These are phyloP conservation scores for Termitomyces bulborhizus DNA, from an alignment of 768 basidiomycete genomes.

Conservation along the genomic window DNA sequence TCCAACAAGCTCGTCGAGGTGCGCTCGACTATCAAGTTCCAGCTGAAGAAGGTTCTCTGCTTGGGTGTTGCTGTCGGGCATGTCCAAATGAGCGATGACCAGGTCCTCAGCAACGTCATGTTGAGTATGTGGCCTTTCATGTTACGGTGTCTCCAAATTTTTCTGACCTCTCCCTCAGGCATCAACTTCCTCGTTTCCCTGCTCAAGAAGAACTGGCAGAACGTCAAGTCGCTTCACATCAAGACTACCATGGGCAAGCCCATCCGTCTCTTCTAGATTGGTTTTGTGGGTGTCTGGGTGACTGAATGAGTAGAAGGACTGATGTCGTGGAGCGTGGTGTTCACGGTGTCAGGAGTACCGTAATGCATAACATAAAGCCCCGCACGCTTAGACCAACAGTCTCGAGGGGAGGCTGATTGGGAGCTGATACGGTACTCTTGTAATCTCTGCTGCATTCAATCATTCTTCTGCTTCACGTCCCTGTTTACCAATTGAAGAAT, in stretches of 20 bases:
- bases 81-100: slow-evolving; percentile 95
- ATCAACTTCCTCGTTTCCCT: slow-evolving; percentile 99
- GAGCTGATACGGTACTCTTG: slow-evolving; percentile 60
- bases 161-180: slow-evolving; percentile 37
- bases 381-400: slow-evolving; percentile 99
- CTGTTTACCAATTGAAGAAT: neutral
- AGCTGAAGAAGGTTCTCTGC: slow-evolving; percentile 98
- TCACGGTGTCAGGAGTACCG: slow-evolving; percentile 25
- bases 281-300: neutral
- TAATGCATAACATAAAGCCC: slow-evolving; percentile 93
- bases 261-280: slow-evolving; percentile 78
- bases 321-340: slow-evolving; percentile 11
- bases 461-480: slow-evolving; percentile 2
- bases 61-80: slow-evolving; percentile 98
- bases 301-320: slow-evolving; percentile 6
- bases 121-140: slow-evolving; percentile 51
- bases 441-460: neutral
- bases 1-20: slow-evolving; percentile 89
- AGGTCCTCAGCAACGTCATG: slow-evolving; percentile 97
- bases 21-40: slow-evolving; percentile 99
- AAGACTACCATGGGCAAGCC: slow-evolving; percentile 99
- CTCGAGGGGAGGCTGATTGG: slow-evolving; percentile 74
- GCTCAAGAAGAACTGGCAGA: slow-evolving; percentile 99
- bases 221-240: slow-evolving; percentile 97
- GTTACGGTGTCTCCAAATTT: neutral